phyloP scores from a whole-genome alignment of 2,329 filamentous ascomycete species.

The Cryphonectria japonica region DNA sequence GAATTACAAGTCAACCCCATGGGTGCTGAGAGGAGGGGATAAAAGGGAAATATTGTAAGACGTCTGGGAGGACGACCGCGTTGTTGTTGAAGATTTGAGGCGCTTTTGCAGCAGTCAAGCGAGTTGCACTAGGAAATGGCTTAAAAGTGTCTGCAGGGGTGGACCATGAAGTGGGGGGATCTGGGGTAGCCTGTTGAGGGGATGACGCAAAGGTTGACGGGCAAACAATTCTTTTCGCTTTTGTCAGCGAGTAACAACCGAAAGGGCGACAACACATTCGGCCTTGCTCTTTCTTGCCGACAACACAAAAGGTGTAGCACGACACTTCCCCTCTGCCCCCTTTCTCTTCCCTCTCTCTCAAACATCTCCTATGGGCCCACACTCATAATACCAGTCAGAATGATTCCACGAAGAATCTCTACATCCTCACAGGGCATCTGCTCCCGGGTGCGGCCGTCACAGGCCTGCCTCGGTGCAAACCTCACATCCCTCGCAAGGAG shows the following conservation, averaged over 20 bases:
- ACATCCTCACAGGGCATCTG: slow-evolving; percentile 22
- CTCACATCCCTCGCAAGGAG: slow-evolving; percentile 36
- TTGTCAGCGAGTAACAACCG: slow-evolving; percentile 5
- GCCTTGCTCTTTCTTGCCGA: neutral
- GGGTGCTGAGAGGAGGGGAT: neutral
- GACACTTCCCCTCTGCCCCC: neutral
- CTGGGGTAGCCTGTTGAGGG: slow-evolving; percentile 8
- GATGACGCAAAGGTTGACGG: slow-evolving; percentile 23
- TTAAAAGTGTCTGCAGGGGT: slow-evolving; percentile 12
- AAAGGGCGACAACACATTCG: slow-evolving; percentile 4
- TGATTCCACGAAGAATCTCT: slow-evolving; percentile 21
- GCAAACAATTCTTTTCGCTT: slow-evolving; percentile 24
- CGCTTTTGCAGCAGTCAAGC: neutral
- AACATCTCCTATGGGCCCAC: neutral
- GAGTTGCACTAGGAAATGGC: neutral
- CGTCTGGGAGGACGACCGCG: neutral
- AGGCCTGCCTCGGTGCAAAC: slow-evolving; percentile 19
- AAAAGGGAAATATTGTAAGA: neutral
- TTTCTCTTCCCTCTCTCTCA: neutral
- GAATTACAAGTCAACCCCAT: neutral
- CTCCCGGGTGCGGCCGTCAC: slow-evolving; percentile 30
- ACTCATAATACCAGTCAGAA: neutral
- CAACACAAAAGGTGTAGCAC: neutral
- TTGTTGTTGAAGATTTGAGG: neutral
- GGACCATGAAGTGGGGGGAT: slow-evolving; percentile 2